A percentile compares a stretch with the other conserved stretches of the same genome.
Evolutionary conservation across 176 grass and related monocot species (phyloP).

Genomic region (Sorghum bicolor): DNA sequence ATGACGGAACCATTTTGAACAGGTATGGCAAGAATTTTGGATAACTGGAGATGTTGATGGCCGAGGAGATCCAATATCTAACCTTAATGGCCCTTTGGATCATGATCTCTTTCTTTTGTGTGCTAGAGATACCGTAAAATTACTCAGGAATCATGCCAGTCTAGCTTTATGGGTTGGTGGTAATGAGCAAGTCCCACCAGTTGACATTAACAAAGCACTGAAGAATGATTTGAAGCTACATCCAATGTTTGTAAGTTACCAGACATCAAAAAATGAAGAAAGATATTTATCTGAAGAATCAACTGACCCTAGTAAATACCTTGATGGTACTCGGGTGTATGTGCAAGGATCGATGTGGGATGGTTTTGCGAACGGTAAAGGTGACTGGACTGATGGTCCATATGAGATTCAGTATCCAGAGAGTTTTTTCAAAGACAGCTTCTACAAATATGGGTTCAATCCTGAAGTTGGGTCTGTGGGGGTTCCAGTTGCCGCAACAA

Average conservation of each 20-base stretch:
- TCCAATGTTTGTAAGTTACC: slow-evolving; percentile 51
- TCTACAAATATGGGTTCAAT: slow-evolving; percentile 91
- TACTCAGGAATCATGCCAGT: slow-evolving; percentile 92
- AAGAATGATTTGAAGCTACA: slow-evolving; percentile 78
- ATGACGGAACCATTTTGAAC: slow-evolving; percentile 27
- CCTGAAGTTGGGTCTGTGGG: slow-evolving; percentile 91
- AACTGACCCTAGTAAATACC: slow-evolving; percentile 80
- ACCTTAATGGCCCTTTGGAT: slow-evolving; percentile 75
- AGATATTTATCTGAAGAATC: slow-evolving; percentile 36
- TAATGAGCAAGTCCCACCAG: slow-evolving; percentile 89
- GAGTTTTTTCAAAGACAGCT: slow-evolving; percentile 81
- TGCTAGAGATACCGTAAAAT: slow-evolving; percentile 91
- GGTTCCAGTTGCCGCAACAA: slow-evolving; percentile 85
- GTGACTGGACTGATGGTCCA: slow-evolving; percentile 79
- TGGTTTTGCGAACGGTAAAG: slow-evolving; percentile 92
- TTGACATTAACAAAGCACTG: slow-evolving; percentile 74
- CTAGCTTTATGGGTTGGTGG: slow-evolving; percentile 98
- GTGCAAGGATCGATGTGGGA: slow-evolving; percentile 97
- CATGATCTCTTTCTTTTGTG: slow-evolving; percentile 92
- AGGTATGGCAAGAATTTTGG: slow-evolving; percentile 99
- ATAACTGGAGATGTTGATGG: slow-evolving; percentile 98
- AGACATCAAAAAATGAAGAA: background rate
- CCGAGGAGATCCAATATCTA: slow-evolving; percentile 79
- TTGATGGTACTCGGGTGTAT: slow-evolving; percentile 89
- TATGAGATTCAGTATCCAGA: slow-evolving; percentile 94